Base-by-base conservation (phyloP, 257 asterid genomes). In the Solanum lignicaule region DNA sequence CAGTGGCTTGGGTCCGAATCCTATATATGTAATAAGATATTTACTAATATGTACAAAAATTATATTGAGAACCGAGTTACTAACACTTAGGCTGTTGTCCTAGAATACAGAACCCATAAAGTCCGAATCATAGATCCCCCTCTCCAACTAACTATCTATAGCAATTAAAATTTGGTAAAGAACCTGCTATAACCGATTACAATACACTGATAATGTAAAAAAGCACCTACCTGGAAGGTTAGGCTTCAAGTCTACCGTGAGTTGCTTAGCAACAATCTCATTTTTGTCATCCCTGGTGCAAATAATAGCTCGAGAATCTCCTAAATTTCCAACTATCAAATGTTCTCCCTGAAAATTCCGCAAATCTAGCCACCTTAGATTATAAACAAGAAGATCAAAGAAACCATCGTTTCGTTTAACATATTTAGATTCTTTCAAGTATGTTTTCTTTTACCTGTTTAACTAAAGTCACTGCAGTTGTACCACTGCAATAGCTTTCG, bases 241-340 rank as follows among this genome's bases (percentile, higher is more conserved):
- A n/a, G 98, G 99, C 84, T 96, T 96, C 87, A 96, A 92, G 90
- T 96, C 99, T 76, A 94, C 95, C 0, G 98, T 95, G 23, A 95
- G 96, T 88, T 96, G 98, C 86, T 93, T 94, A 0, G 98, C 62
- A 81, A 93, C 86, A 16, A 94, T 93, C 25, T 93, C 88, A 87
- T 94, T 89, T 20, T 87, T 76, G 23, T 94, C 94, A 16, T 91
- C 94, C 87, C 93, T 92, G 85, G 92, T 92, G 92, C 96, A 92
- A 36, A 95, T 88, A 87, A 95, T 93, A 6, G 98, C 98, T 4
- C 99, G 98, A 18, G 98, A 96, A 89, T 96, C 99, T 12, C 98
- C 99, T 73, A 96, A 88, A 90, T 96, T 96, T 29, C 96, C 90
- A 15, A 96, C 89, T 8, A 96, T 81, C 91, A 96, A 88, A 87